Evolutionary conservation across 2,329 filamentous ascomycete species (phyloP), one percentile per base, ranked within the genome.

Genomic region (Parascedosporium putredinis): DNA sequence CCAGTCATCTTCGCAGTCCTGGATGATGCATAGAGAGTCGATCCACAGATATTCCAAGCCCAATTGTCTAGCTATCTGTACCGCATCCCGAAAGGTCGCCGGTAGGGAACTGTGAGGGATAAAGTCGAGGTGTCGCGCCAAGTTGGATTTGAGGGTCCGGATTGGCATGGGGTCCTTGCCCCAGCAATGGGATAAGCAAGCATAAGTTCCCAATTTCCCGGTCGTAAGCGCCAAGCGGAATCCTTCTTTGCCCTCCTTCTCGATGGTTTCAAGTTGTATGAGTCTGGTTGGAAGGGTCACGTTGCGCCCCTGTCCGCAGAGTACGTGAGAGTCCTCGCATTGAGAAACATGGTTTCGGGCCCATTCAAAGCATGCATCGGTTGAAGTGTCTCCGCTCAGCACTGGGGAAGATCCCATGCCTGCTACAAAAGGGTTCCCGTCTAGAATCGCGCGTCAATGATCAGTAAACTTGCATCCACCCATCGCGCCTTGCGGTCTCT

Each of bases 21-120:
- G 60, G 9, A 61, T 45, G 5, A 61, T 61, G 3, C 59, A 61
- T 1, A 60, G 52, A 0, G 59, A 58, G 14, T 60, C 59, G 42
- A 60, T 60, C 59, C 59, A 61, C 3, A 60, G 10, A 38, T 61
- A 61, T 0, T 25, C 16, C 9, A 38, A 4, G 10, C 33, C 33
- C 36, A 40, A n/a, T 40, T n/a, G 7, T n/a, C 18, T 40, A n/a
- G 18, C n/a, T 40, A 40, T 40, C 18, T 5, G 7, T 20, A 20
- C 36, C 7, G 36, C 36, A 20, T 40, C 7, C 16, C n/a, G 12
- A 40, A 40, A 40, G 7, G 36, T 40, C 7, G 6, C 7, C 16
- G 36, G 36, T 16, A 40, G 18, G 5, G 36, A 40, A 20, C 16
- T n/a, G 7, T 6, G 16, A n/a, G 36, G 7, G 12, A 40, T 20